phyloP scores from a whole-genome alignment of 805 yeast genomes.

The Zygosaccharomyces lentus region DNA sequence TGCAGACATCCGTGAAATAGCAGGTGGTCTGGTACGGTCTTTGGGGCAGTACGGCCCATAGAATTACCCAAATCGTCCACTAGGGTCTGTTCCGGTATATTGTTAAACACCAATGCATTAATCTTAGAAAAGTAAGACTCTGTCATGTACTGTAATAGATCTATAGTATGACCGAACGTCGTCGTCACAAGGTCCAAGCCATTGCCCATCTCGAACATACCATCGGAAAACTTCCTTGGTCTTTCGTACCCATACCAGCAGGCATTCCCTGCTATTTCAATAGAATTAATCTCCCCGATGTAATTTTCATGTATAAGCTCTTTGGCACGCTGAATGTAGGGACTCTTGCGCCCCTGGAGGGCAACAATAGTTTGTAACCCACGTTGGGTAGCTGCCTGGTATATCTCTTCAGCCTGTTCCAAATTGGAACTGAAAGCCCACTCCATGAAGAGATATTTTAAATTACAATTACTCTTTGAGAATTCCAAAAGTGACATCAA shows the following conservation, averaged over 20 bases:
- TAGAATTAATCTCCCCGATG: constrained; percentile 31
- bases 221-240: constrained; percentile 25
- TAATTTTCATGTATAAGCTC: constrained; percentile 30
- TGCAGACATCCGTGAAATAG: constrained; percentile 29
- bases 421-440: constrained; percentile 29
- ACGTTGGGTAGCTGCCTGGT: constrained; percentile 23
- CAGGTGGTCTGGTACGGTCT: constrained; percentile 32
- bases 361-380: constrained; percentile 31
- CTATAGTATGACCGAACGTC: constrained; percentile 33
- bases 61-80: constrained; percentile 25
- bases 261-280: constrained; percentile 32
- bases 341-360: constrained; percentile 33
- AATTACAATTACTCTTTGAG: constrained; percentile 21
- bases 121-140: constrained; percentile 29
- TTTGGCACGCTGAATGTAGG: constrained; percentile 31
- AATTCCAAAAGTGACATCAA: constrained; percentile 22
- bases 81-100: constrained; percentile 29
- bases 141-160: constrained; percentile 30
- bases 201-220: constrained; percentile 27
- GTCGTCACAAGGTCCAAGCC: constrained; percentile 30
- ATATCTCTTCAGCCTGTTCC: constrained; percentile 27
- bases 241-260: constrained; percentile 35
- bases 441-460: constrained; percentile 29
- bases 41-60: constrained; percentile 22
- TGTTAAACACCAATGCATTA: constrained; percentile 30